phyloP scores from a whole-genome alignment of 805 yeast genomes.

The Candida sonorensis region DNA sequence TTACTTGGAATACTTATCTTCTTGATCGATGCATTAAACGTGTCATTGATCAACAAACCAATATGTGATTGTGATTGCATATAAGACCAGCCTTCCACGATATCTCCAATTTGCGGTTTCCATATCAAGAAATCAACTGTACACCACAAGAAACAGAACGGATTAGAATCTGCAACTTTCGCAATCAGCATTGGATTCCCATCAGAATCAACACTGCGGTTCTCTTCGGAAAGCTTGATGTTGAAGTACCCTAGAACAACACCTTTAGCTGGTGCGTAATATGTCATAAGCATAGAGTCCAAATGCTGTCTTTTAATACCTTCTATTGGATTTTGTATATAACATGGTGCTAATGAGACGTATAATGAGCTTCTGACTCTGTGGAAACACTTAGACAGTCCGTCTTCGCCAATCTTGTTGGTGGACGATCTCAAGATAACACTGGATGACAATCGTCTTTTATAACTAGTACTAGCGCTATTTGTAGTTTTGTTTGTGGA shows the following conservation, averaged over 20 bases:
- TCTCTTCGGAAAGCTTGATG: constrained; percentile 44
- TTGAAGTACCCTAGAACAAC: constrained; percentile 78
- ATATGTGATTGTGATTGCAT: constrained; percentile 94
- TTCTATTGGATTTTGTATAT: constrained; percentile 56
- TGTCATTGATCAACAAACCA: constrained; percentile 85
- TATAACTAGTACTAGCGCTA: no score
- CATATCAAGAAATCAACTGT: constrained; percentile 77
- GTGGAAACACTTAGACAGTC: constrained; percentile 65
- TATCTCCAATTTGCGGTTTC: constrained; percentile 87
- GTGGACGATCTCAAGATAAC: constrained; percentile 5
- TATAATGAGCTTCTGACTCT: constrained; percentile 56
- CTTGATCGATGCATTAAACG: constrained; percentile 90
- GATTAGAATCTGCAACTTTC: constrained; percentile 68
- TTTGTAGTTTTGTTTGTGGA: not conserved
- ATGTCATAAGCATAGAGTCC: constrained; percentile 84
- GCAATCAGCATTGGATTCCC: constrained; percentile 44
- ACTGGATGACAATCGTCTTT: constrained; percentile 1
- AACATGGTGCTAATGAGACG: constrained; percentile 83
- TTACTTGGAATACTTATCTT: constrained; percentile 75
- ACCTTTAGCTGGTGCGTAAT: constrained; percentile 65
- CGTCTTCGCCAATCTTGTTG: constrained; percentile 25
- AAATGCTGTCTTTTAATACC: constrained; percentile 86
- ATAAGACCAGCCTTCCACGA: constrained; percentile 78
- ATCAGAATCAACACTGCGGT: constrained; percentile 31
- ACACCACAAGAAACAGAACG: constrained; percentile 86